Percentiles rank a stretch among this genome's conserved stretches.
Conservation (phyloP, 2,329 filamentous ascomycete species). For the Tolypocladium album region DNA sequence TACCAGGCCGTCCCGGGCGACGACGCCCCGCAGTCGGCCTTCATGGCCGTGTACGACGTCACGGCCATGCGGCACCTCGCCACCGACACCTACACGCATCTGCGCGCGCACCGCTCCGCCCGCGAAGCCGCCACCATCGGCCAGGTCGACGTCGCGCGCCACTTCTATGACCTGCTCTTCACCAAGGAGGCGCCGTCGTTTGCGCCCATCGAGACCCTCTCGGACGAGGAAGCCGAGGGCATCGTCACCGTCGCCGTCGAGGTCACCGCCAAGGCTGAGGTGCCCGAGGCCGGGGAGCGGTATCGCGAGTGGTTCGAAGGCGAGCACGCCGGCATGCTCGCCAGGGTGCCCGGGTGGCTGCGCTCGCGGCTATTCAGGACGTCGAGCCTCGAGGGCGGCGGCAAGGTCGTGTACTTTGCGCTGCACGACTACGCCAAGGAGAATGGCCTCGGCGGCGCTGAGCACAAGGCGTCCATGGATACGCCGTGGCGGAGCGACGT, state of each 20-base stretch:
- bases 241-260: conserved; percentile 53
- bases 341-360: conserved; percentile 69
- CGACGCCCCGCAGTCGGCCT: conserved; percentile 51
- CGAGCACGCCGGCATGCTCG: conserved; percentile 62
- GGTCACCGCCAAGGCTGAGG: conserved; percentile 38
- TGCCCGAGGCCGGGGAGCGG: conserved; percentile 38
- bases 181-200: conserved; percentile 46
- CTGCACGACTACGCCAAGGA: conserved; percentile 62
- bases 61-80: conserved; percentile 61
- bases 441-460: conserved; percentile 56
- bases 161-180: conserved; percentile 58
- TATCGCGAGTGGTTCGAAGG: conserved; percentile 61
- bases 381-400: conserved; percentile 46
- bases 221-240: conserved; percentile 47
- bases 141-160: conserved; percentile 54
- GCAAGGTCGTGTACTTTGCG: conserved; percentile 44
- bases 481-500: conserved; percentile 54
- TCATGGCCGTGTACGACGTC: conserved; percentile 75
- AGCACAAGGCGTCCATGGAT: conserved; percentile 50
- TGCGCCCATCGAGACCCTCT: conserved; percentile 45
- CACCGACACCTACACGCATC: conserved; percentile 55
- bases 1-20: conserved; percentile 46
- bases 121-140: conserved; percentile 44
- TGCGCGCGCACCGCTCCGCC: conserved; percentile 46
- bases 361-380: conserved; percentile 62